phyloP scores from a whole-genome alignment of 306 rosid species.

The Glycine tomentella region DNA sequence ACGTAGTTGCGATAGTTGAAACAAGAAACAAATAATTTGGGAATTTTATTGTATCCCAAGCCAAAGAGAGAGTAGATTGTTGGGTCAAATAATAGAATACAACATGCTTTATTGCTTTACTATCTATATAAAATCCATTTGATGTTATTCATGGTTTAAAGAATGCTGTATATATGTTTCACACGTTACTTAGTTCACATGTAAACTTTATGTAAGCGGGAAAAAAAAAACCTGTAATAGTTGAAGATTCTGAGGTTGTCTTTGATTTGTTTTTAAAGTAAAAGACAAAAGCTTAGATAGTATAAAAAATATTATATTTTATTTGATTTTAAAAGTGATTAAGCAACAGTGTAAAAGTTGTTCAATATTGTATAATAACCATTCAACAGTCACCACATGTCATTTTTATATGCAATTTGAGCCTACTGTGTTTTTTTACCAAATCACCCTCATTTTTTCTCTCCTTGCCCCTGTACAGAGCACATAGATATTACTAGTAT shows the following conservation, averaged over 20 bases:
- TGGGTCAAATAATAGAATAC: background rate
- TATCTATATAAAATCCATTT: background rate
- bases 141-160: slow-evolving; percentile 1
- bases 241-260: background rate
- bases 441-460: too few relatives aligned
- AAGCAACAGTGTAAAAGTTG: background rate
- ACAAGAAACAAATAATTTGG: background rate
- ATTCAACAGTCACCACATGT: too few relatives aligned
- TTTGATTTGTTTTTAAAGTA: background rate
- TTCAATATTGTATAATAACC: too few relatives aligned
- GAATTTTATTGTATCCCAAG: background rate
- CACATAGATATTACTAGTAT: too few relatives aligned
- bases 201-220: background rate
- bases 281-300: background rate
- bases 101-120: background rate
- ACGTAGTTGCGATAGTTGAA: background rate
- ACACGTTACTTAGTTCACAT: slow-evolving; percentile 1
- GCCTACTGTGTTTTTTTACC: too few relatives aligned
- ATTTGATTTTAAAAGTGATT: background rate
- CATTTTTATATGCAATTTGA: too few relatives aligned
- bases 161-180: background rate
- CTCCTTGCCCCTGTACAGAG: too few relatives aligned
- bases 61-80: background rate
- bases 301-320: background rate
- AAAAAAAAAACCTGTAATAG: background rate